Evolutionary conservation across 371 early-diverging fungal species (phyloP).

Genomic region (Enterospora canceri): DNA sequence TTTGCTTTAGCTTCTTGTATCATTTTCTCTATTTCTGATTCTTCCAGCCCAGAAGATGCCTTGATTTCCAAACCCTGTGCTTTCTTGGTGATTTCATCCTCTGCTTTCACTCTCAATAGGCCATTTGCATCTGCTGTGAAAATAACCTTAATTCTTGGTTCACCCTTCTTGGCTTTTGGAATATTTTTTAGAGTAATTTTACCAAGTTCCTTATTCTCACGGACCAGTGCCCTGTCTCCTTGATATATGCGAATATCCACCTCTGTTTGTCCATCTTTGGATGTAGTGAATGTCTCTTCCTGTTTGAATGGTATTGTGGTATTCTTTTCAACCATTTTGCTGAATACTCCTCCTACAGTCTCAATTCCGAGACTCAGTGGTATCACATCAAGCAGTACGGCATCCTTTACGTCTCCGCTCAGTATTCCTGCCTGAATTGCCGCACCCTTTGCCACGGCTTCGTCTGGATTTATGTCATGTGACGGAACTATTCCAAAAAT

Average conservation of each 20-base stretch:
- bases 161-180: slow-evolving; percentile 69
- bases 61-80: slow-evolving; percentile 90
- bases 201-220: slow-evolving; percentile 89
- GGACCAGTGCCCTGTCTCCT: slow-evolving; percentile 87
- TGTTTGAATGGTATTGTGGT: slow-evolving; percentile 96
- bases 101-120: slow-evolving; percentile 88
- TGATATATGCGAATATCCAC: slow-evolving; percentile 93
- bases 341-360: slow-evolving; percentile 75
- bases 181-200: slow-evolving; percentile 72
- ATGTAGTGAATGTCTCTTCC: slow-evolving; percentile 93
- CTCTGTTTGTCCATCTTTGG: slow-evolving; percentile 90
- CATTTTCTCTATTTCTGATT: slow-evolving; percentile 86
- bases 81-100: slow-evolving; percentile 81
- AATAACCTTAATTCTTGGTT: slow-evolving; percentile 88
- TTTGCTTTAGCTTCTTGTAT: slow-evolving; percentile 73
- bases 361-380: slow-evolving; percentile 81
- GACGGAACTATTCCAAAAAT: slow-evolving; percentile 77
- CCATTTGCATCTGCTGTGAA: slow-evolving; percentile 98
- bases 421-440: slow-evolving; percentile 93
- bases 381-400: slow-evolving; percentile 85
- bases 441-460: slow-evolving; percentile 95
- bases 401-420: slow-evolving; percentile 77
- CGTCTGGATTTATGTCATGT: slow-evolving; percentile 90
- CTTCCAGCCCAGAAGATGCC: slow-evolving; percentile 81
- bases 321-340: slow-evolving; percentile 85